phyloP scores from a whole-genome alignment of 805 yeast genomes.

The Candida rishiriensis region DNA sequence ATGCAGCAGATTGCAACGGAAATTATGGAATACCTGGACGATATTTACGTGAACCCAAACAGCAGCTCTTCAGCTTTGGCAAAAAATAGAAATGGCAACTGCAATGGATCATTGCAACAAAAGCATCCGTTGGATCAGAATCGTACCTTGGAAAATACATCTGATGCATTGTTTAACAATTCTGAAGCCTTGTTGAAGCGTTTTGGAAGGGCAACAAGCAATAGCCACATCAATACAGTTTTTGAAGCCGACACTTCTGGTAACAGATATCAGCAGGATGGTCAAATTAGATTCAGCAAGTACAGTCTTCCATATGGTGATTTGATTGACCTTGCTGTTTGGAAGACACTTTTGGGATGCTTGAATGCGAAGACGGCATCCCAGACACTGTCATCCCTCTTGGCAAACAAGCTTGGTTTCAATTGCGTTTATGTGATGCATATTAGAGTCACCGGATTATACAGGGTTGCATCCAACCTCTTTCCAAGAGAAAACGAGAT shows the following conservation, averaged over 20 bases:
- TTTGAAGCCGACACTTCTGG: slow-evolving; percentile 67
- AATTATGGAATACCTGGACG: slow-evolving; percentile 37
- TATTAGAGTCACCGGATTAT: slow-evolving; percentile 44
- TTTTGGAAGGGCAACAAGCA: slow-evolving; percentile 56
- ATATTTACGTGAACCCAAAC: slow-evolving; percentile 23
- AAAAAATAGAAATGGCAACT: background rate
- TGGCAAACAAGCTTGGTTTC: slow-evolving; percentile 32
- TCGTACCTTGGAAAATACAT: background rate
- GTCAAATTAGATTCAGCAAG: slow-evolving; percentile 39
- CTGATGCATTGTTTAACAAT: slow-evolving; percentile 9
- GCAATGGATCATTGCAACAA: no score
- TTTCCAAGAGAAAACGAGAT: slow-evolving; percentile 43
- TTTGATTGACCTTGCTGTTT: slow-evolving; percentile 30
- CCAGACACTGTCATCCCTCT: slow-evolving; percentile 31
- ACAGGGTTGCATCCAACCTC: slow-evolving; percentile 35
- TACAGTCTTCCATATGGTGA: slow-evolving; percentile 24
- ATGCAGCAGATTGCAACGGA: slow-evolving; percentile 38
- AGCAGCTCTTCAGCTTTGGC: background rate
- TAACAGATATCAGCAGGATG: slow-evolving; percentile 49
- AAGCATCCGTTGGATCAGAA: background rate
- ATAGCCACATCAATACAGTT: slow-evolving; percentile 33
- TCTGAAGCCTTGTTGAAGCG: slow-evolving; percentile 26
- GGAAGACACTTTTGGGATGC: slow-evolving; percentile 32
- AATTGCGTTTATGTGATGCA: slow-evolving; percentile 49
- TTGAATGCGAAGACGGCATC: slow-evolving; percentile 45